Percentiles rank a stretch among this genome's conserved stretches.
phyloP scores from a whole-genome alignment of 2,329 filamentous ascomycete genomes.

The Diplodia sapinea region DNA sequence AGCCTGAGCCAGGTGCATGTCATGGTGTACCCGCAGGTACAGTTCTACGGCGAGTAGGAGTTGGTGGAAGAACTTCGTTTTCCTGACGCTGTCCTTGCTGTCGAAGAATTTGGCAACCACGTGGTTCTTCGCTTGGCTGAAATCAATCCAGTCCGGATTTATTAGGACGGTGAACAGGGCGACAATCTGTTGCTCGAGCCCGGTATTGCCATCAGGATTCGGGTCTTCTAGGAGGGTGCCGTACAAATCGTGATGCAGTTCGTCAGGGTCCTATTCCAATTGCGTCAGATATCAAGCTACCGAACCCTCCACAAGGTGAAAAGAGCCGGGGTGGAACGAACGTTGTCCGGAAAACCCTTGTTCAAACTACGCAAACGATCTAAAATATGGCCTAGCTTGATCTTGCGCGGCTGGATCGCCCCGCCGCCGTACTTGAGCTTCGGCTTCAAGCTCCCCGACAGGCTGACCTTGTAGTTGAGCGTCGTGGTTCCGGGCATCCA shows the following conservation, averaged over 20 bases:
- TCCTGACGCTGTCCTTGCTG: slow-evolving; percentile 61
- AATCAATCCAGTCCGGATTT: slow-evolving; percentile 75
- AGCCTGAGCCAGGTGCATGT: slow-evolving; percentile 64
- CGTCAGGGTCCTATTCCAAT: slow-evolving; percentile 50
- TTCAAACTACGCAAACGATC: slow-evolving; percentile 52
- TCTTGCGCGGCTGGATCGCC: slow-evolving; percentile 65
- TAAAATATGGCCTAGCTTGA: slow-evolving; percentile 59
- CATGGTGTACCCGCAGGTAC: slow-evolving; percentile 70
- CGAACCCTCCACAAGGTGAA: neutral
- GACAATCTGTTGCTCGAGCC: slow-evolving; percentile 72
- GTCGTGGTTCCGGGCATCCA: slow-evolving; percentile 72
- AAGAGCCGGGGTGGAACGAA: slow-evolving; percentile 40
- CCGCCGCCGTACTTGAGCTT: slow-evolving; percentile 62
- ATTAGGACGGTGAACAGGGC: slow-evolving; percentile 74
- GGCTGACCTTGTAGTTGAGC: slow-evolving; percentile 70
- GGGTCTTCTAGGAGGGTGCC: slow-evolving; percentile 70
- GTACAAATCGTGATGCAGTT: slow-evolving; percentile 66
- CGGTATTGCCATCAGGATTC: slow-evolving; percentile 63
- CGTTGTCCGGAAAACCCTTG: slow-evolving; percentile 50
- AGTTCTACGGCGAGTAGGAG: slow-evolving; percentile 76
- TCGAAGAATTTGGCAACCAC: slow-evolving; percentile 75
- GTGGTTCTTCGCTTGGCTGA: slow-evolving; percentile 72
- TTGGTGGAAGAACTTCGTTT: slow-evolving; percentile 75
- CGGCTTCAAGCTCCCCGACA: slow-evolving; percentile 63
- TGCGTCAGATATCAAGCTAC: slow-evolving; percentile 29